Percentiles rank a stretch among this genome's conserved stretches.
Conservation (phyloP, 345 rosid genomes). For the Angophora floribunda region DNA sequence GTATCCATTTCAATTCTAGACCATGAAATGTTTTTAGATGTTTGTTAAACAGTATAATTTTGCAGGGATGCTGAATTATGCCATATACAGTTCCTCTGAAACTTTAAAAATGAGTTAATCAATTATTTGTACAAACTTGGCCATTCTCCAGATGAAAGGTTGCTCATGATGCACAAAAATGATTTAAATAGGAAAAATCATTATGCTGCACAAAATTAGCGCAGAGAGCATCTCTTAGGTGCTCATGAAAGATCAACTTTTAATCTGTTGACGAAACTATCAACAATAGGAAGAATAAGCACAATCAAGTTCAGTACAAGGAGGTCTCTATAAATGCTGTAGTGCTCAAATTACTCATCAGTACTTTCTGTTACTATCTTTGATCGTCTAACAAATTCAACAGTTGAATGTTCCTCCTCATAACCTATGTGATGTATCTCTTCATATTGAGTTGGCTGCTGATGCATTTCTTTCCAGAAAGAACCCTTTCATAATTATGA, state of each 20-base stretch:
- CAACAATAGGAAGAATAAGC: background rate
- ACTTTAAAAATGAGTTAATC: background rate
- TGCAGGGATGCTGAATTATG: background rate
- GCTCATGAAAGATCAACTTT: background rate
- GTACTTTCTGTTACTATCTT: background rate
- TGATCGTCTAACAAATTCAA: background rate
- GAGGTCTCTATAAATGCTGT: background rate
- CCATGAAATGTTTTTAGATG: background rate
- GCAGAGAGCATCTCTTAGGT: background rate
- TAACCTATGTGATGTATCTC: background rate
- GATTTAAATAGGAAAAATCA: background rate
- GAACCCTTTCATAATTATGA: background rate
- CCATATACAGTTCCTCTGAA: background rate
- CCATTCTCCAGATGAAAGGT: background rate
- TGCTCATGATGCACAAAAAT: background rate
- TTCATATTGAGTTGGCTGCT: background rate
- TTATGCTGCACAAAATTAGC: background rate
- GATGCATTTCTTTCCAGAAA: background rate
- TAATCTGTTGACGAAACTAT: background rate
- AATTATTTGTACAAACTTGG: background rate
- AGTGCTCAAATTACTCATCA: background rate
- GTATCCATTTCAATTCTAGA: background rate
- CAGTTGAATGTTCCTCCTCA: background rate
- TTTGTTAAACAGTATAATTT: background rate
- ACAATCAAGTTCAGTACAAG: background rate